Percentiles rank a stretch among this genome's conserved stretches.
Evolutionary conservation across 331 rosid species (phyloP).

Genomic region (Pyrus hybrid): DNA sequence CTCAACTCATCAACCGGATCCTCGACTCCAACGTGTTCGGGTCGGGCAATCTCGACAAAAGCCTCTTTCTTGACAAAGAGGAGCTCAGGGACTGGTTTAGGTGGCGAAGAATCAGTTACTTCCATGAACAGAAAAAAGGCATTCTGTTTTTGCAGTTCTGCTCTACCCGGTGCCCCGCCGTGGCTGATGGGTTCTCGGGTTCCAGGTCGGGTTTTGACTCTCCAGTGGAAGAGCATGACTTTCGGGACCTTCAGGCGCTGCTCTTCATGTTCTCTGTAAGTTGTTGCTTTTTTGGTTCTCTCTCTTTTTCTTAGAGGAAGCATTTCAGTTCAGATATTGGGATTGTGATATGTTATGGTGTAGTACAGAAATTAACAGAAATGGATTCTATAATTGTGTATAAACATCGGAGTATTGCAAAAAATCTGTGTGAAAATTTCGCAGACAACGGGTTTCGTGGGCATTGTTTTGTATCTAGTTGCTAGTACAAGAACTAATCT

Average conservation of each 20-base stretch:
- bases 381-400: background rate
- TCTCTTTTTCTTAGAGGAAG: background rate
- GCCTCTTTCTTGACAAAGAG: slow-evolving; percentile 37
- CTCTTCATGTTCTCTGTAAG: slow-evolving; percentile 94
- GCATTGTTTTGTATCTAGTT: background rate
- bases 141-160: slow-evolving; percentile 55
- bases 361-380: background rate
- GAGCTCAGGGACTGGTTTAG: slow-evolving; percentile 58
- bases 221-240: slow-evolving; percentile 52
- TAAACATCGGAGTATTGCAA: too few species aligned
- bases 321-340: background rate
- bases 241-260: slow-evolving; percentile 75
- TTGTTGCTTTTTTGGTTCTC: background rate
- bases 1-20: slow-evolving; percentile 69
- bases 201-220: slow-evolving; percentile 42
- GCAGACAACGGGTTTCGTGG: background rate
- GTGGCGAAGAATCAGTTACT: slow-evolving; percentile 57
- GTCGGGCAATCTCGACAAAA: slow-evolving; percentile 52
- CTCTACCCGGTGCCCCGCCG: slow-evolving; percentile 26
- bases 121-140: slow-evolving; percentile 55
- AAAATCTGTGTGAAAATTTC: background rate
- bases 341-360: background rate
- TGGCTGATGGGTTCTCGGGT: slow-evolving; percentile 17
- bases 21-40: slow-evolving; percentile 73
- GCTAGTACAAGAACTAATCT: background rate